These are phyloP conservation scores for Agastache rugosa DNA, from an alignment of 257 asterid species.

Conservation along the genomic window DNA sequence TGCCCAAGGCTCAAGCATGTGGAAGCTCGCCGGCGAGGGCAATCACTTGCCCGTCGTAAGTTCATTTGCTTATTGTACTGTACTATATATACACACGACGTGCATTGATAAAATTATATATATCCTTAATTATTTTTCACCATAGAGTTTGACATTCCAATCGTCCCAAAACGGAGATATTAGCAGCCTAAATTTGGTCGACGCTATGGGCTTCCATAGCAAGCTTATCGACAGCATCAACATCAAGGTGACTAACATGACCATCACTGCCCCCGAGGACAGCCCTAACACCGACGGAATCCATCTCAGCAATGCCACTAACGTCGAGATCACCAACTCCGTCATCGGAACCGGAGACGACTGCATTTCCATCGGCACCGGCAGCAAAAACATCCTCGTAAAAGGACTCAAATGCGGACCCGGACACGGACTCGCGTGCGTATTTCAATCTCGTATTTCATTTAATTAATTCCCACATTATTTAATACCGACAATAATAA, in stretches of 20 bases:
- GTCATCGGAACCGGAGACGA: conserved; percentile 64
- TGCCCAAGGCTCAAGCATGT: conserved; percentile 51
- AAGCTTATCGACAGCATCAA: conserved; percentile 51
- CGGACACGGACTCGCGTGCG: conserved; percentile 68
- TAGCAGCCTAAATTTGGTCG: conserved; percentile 42
- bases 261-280: conserved; percentile 60
- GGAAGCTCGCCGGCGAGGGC: conserved; percentile 42
- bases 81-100: background rate
- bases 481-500: no score
- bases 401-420: conserved; percentile 55
- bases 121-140: no score
- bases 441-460: background rate
- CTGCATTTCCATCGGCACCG: conserved; percentile 62
- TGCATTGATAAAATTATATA: background rate
- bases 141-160: conserved; percentile 52
- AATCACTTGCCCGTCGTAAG: conserved; percentile 60
- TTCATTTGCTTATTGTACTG: background rate
- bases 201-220: conserved; percentile 73
- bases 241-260: conserved; percentile 38
- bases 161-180: conserved; percentile 32
- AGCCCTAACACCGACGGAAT: conserved; percentile 91
- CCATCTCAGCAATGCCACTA: conserved; percentile 51
- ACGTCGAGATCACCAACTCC: conserved; percentile 45
- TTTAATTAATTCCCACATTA: background rate
- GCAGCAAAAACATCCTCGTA: conserved; percentile 42